Evolutionary conservation across 495 filamentous ascomycete species (phyloP).

Genomic region (Penicillium cosmopolitanum): DNA sequence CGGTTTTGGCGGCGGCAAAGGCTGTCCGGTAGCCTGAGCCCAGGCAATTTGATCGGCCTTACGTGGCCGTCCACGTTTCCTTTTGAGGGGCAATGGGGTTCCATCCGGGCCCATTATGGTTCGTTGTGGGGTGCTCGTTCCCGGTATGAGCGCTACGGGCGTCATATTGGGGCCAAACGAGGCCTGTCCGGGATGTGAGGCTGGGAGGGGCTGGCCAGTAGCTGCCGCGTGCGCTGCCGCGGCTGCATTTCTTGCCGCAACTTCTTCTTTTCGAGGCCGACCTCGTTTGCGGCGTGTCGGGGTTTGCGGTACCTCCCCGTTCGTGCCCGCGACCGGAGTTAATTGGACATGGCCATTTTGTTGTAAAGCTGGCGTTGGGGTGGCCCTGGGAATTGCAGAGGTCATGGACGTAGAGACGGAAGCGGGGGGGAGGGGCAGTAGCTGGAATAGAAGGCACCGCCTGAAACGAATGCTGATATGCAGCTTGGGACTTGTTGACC

Average conservation of each 20-base stretch:
- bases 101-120: conserved; percentile 39
- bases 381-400: neutral
- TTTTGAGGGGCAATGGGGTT: conserved; percentile 37
- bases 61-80: conserved; percentile 45
- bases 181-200: conserved; percentile 25
- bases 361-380: conserved; percentile 1
- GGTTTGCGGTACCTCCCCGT: conserved; percentile 8
- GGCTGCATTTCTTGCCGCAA: conserved; percentile 28
- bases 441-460: conserved; percentile 6
- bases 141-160: conserved; percentile 14
- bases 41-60: conserved; percentile 42
- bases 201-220: conserved; percentile 20
- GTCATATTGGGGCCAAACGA: conserved; percentile 32
- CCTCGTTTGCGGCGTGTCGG: conserved; percentile 31
- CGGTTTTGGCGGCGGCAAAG: conserved; percentile 33
- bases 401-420: conserved; percentile 5
- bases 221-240: conserved; percentile 24
- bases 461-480: conserved; percentile 14
- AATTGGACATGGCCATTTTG: conserved; percentile 24
- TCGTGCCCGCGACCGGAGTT: neutral
- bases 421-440: neutral
- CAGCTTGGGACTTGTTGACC: conserved; percentile 15
- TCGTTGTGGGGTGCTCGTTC: conserved; percentile 15
- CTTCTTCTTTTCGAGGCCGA: conserved; percentile 34
- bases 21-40: conserved; percentile 30